A percentile compares a stretch with the other conserved stretches of the same genome.
These are phyloP conservation scores for Saccharomycopsis sp. DNA, from an alignment of 805 yeast species.

Conservation along the genomic window DNA sequence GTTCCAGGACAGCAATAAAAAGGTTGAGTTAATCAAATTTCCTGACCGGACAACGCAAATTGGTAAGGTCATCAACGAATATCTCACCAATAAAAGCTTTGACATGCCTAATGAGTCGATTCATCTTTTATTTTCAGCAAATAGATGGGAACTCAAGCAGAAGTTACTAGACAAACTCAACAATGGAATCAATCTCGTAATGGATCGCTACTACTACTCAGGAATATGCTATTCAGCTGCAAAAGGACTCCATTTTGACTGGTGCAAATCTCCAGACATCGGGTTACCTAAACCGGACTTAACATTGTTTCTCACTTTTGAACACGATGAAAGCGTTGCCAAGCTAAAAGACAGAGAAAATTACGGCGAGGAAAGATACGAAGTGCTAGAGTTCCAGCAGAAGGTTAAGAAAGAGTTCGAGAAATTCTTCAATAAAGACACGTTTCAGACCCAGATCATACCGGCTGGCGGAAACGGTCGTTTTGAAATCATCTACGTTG, in stretches of 20 bases:
- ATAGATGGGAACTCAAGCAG: slow-evolving; percentile 79
- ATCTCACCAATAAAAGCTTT: slow-evolving; percentile 47
- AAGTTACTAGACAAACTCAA: slow-evolving; percentile 40
- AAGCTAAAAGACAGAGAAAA: slow-evolving; percentile 53
- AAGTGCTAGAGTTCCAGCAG: slow-evolving; percentile 64
- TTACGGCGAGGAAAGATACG: slow-evolving; percentile 94
- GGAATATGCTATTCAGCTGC: slow-evolving; percentile 92
- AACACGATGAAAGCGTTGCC: slow-evolving; percentile 34
- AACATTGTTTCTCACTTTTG: slow-evolving; percentile 66
- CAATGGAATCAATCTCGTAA: slow-evolving; percentile 52
- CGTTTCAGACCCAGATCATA: slow-evolving; percentile 2
- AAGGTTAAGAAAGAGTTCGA: slow-evolving; percentile 59
- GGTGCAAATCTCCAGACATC: slow-evolving; percentile 78
- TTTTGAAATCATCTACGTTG: slow-evolving; percentile 54
- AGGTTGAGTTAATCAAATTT: slow-evolving; percentile 57
- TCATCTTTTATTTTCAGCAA: slow-evolving; percentile 85
- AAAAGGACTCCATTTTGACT: slow-evolving; percentile 60
- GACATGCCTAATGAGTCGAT: slow-evolving; percentile 68
- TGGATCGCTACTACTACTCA: slow-evolving; percentile 87
- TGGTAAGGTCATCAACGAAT: slow-evolving; percentile 72
- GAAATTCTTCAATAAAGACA: slow-evolving; percentile 31
- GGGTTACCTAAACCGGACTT: slow-evolving; percentile 87
- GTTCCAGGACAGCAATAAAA: slow-evolving; percentile 28
- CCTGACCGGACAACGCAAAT: slow-evolving; percentile 83
- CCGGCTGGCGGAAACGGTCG: slow-evolving; percentile 19